A percentile compares a stretch with the other conserved stretches of the same genome.
These are phyloP conservation scores for Conringia planisiliqua DNA, from an alignment of 345 rosid species.

Conservation along the genomic window DNA sequence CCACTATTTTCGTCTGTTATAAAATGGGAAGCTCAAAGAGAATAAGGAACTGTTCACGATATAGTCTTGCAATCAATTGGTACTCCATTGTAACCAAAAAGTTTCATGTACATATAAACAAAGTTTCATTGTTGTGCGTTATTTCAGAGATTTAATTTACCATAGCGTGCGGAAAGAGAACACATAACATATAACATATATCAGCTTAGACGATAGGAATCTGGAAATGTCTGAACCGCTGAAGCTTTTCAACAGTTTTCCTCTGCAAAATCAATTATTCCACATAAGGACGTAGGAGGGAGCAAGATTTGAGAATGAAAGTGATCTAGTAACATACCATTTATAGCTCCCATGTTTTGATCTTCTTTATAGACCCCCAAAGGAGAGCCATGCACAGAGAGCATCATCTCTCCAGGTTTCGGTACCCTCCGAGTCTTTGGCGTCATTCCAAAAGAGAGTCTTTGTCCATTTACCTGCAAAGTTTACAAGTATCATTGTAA, in stretches of 20 bases:
- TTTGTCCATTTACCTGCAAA: constrained; percentile 59
- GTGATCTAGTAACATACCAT: constrained; percentile 42
- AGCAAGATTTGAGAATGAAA: background rate
- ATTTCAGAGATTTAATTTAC: background rate
- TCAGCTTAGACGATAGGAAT: background rate
- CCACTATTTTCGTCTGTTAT: background rate
- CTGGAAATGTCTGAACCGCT: background rate
- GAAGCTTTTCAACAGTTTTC: constrained; percentile 14
- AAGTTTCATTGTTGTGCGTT: background rate
- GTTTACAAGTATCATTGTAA: background rate
- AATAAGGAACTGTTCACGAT: background rate
- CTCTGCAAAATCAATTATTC: constrained; percentile 7
- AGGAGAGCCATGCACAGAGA: constrained; percentile 85
- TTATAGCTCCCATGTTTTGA: constrained; percentile 80
- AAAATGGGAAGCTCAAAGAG: constrained; percentile 1
- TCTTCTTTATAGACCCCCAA: constrained; percentile 85
- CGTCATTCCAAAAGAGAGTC: constrained; percentile 83
- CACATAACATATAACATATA: background rate
- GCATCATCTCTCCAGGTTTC: constrained; percentile 82
- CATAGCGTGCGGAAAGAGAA: background rate
- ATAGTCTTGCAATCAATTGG: background rate
- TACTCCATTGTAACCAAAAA: background rate
- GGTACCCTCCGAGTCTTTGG: constrained; percentile 78
- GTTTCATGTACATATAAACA: background rate
- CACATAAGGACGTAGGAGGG: constrained; percentile 6